phyloP scores from a whole-genome alignment of 306 rosid genomes.

The Rosa chinensis region DNA sequence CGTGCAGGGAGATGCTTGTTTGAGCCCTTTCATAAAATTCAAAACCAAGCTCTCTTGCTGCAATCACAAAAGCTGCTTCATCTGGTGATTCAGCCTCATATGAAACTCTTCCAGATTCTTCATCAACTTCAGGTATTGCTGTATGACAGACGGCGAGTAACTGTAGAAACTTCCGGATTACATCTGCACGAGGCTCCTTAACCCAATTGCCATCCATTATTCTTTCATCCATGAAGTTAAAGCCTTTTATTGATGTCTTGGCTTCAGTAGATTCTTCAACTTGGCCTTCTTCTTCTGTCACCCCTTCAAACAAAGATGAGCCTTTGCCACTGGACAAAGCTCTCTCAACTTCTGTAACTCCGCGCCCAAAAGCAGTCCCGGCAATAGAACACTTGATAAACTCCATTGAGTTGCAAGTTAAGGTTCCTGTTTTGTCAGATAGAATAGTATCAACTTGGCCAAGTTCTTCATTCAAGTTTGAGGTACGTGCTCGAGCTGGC shows the following conservation, averaged over 20 bases:
- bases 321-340: slow-evolving; percentile 67
- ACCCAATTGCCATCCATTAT: slow-evolving; percentile 81
- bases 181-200: slow-evolving; percentile 60
- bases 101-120: slow-evolving; percentile 64
- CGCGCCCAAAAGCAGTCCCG: slow-evolving; percentile 81
- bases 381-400: slow-evolving; percentile 95
- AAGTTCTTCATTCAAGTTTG: slow-evolving; percentile 97
- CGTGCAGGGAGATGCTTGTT: slow-evolving; percentile 59
- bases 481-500: slow-evolving; percentile 93
- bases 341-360: slow-evolving; percentile 92
- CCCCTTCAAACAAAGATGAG: slow-evolving; percentile 30
- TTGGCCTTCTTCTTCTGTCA: slow-evolving; percentile 30
- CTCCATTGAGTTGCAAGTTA: slow-evolving; percentile 98
- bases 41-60: slow-evolving; percentile 94
- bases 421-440: slow-evolving; percentile 95
- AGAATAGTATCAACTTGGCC: slow-evolving; percentile 98
- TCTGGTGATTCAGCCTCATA: slow-evolving; percentile 99
- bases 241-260: slow-evolving; percentile 69
- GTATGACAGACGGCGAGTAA: slow-evolving; percentile 88
- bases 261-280: slow-evolving; percentile 35
- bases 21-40: slow-evolving; percentile 81
- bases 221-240: slow-evolving; percentile 86
- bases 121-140: slow-evolving; percentile 90
- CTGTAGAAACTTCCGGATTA: slow-evolving; percentile 64
- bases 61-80: slow-evolving; percentile 97